A percentile compares a stretch with the other conserved stretches of the same genome.
Conservation (phyloP, 352 stramenopile genomes). For the Globisporangium spiculum region DNA sequence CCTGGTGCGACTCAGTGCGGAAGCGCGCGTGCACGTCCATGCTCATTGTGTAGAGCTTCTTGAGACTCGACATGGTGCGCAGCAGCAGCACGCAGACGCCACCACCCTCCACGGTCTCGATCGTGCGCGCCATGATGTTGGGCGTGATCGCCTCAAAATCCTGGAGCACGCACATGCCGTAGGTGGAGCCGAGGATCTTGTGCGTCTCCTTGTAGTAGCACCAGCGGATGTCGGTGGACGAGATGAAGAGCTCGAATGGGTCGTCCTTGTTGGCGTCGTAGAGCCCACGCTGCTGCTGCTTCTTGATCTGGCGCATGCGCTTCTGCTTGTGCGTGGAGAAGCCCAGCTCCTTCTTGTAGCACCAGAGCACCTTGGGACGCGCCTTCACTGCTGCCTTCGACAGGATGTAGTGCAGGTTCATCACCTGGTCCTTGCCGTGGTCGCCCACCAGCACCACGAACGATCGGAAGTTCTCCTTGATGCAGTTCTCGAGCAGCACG, state of each 20-base stretch:
- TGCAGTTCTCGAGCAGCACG: conserved; percentile 96
- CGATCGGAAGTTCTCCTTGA: conserved; percentile 95
- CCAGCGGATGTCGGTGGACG: conserved; percentile 98
- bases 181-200: conserved; percentile 97
- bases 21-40: conserved; percentile 95
- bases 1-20: conserved; percentile 90
- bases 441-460: conserved; percentile 98
- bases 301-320: conserved; percentile 94
- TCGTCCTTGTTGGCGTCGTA: conserved; percentile 93
- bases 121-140: conserved; percentile 98
- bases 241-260: conserved; percentile 99
- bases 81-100: conserved; percentile 97
- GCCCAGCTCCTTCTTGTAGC: conserved; percentile 99
- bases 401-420: conserved; percentile 99
- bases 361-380: conserved; percentile 97
- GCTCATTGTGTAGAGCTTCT: conserved; percentile 98
- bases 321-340: conserved; percentile 98
- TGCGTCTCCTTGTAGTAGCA: conserved; percentile 99
- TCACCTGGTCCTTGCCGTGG: conserved; percentile 99
- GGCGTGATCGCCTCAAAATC: conserved; percentile 99
- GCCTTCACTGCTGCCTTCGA: conserved; percentile 94
- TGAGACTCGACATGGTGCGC: conserved; percentile 97
- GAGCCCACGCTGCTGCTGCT: conserved; percentile 90
- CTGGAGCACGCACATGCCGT: conserved; percentile 98
- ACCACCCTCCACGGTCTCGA: conserved; percentile 98